phyloP scores from a whole-genome alignment of 23 red algal genomes.

The Chondrus crispus region DNA sequence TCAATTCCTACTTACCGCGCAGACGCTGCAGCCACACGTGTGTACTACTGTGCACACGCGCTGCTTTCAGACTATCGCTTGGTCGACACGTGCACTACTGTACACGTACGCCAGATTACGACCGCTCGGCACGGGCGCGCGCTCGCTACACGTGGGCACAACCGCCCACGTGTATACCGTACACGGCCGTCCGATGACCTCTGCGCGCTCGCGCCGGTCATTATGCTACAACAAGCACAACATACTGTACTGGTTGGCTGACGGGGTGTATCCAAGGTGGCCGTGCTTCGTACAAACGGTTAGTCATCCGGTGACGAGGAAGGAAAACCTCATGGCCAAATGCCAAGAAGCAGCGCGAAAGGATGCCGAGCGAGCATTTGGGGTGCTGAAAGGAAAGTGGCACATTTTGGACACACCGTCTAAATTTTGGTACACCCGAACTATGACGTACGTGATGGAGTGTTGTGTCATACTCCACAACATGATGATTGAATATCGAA shows the following conservation, averaged over 20 bases:
- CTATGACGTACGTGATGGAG: background rate
- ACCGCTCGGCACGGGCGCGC: no score
- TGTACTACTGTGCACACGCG: no score
- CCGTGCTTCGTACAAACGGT: background rate
- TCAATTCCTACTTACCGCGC: no score
- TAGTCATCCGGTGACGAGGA: background rate
- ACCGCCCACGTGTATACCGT: no score
- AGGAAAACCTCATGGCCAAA: background rate
- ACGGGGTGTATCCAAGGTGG: background rate
- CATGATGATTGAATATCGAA: background rate
- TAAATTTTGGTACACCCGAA: background rate
- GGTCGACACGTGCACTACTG: no score
- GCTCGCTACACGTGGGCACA: no score
- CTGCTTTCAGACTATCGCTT: no score
- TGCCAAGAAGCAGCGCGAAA: background rate
- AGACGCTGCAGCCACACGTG: no score
- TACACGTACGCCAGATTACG: no score
- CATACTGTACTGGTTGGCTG: background rate
- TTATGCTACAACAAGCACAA: no score
- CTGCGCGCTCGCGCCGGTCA: no score
- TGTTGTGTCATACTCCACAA: constrained; percentile 10
- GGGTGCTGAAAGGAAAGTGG: background rate
- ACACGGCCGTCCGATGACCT: no score
- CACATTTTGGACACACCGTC: background rate
- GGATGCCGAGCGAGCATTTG: constrained; percentile 4